These are phyloP conservation scores for Lipomyces starkeyi DNA, from an alignment of 805 yeast species.

Conservation along the genomic window DNA sequence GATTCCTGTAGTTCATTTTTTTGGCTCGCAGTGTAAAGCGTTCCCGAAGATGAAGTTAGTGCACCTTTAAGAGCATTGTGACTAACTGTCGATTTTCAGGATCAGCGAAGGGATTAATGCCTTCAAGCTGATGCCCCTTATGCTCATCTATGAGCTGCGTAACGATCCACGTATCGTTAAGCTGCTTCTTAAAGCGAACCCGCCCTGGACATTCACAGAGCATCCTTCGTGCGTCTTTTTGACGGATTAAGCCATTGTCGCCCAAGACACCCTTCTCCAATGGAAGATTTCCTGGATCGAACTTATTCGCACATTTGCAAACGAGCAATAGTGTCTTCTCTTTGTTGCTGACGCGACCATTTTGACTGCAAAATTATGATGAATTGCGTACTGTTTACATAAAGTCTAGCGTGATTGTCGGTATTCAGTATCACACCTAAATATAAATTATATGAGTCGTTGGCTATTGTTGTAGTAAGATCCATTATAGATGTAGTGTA, in stretches of 20 bases:
- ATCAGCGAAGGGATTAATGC: not conserved
- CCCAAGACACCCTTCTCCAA: not conserved
- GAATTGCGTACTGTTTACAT: not conserved
- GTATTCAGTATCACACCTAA: not conserved
- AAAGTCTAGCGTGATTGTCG: not conserved
- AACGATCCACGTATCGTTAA: constrained; percentile 1
- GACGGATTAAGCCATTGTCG: not conserved
- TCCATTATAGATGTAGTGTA: not conserved
- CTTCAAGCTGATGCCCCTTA: constrained; percentile 3
- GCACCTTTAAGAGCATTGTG: too few species aligned
- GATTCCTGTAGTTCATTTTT: too few species aligned
- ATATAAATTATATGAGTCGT: not conserved
- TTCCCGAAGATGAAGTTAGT: too few species aligned
- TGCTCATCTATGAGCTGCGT: not conserved
- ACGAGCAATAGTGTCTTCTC: not conserved
- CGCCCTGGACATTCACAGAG: not conserved
- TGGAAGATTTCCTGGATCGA: not conserved
- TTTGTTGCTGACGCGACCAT: constrained; percentile 4
- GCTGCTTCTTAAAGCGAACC: constrained; percentile 6
- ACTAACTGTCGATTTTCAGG: not conserved
- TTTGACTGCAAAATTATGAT: not conserved
- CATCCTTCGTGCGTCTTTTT: not conserved
- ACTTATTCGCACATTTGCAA: not conserved
- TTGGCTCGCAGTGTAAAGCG: too few species aligned
- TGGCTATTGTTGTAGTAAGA: not conserved